Evolutionary conservation across 2,329 filamentous ascomycete genomes (phyloP).

Genomic region (Exophiala bonariae): DNA sequence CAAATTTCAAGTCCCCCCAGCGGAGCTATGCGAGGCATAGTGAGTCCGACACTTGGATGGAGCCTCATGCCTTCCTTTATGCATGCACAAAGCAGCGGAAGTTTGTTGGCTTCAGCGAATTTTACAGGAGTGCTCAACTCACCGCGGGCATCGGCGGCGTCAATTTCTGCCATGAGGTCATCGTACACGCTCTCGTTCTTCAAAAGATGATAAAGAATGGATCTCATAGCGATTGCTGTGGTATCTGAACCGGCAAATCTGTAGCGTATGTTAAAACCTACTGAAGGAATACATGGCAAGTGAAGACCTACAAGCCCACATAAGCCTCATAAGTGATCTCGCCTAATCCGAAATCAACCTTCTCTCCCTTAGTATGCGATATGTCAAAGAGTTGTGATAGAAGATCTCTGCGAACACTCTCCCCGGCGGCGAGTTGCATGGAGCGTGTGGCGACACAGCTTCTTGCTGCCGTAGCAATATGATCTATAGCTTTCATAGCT

Average conservation of each 20-base stretch:
- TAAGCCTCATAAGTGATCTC: constrained; percentile 7
- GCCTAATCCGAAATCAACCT: constrained; percentile 6
- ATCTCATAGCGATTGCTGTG: constrained; percentile 1
- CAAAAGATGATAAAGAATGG: constrained; percentile 42
- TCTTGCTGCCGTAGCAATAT: constrained; percentile 30
- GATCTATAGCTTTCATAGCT: constrained; percentile 30
- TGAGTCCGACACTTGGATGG: constrained; percentile 20
- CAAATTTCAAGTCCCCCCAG: constrained; percentile 3
- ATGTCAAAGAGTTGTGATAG: constrained; percentile 23
- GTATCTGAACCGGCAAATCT: constrained; percentile 6
- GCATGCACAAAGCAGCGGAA: constrained; percentile 2
- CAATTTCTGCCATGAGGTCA: not conserved
- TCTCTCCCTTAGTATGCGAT: constrained; percentile 17
- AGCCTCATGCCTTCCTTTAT: constrained; percentile 6
- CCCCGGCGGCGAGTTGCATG: not conserved
- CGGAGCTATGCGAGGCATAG: constrained; percentile 25
- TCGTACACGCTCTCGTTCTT: constrained; percentile 34
- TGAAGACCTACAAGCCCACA: not conserved
- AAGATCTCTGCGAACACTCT: constrained; percentile 2
- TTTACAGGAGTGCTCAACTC: not conserved
- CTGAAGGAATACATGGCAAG: constrained; percentile 18
- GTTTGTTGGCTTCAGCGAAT: constrained; percentile 1
- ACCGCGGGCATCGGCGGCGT: not conserved
- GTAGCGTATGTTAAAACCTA: not conserved
- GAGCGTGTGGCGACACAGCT: constrained; percentile 21